Base-by-base conservation (phyloP, 352 stramenopile genomes). In the Phytophthora uliginosa region DNA sequence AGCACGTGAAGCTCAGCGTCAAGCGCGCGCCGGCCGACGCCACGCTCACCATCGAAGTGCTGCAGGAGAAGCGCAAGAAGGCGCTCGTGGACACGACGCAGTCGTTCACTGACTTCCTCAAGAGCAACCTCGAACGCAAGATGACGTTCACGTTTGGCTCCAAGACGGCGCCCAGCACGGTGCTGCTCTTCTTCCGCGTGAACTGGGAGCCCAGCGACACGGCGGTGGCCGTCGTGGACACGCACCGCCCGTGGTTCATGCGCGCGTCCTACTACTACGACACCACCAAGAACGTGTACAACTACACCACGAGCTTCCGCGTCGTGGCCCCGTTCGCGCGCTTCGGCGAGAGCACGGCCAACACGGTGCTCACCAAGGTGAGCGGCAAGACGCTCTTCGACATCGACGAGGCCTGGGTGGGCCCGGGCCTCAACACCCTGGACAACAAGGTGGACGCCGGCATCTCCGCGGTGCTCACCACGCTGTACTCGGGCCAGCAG, bases 261-360 rank as follows among this genome's bases (percentile, higher is more conserved):
- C 78, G 79, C 52, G 78, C 71, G 62, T 82, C 85, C 59, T 93
- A 89, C 76, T 93, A 91, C 71, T 93, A 93, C 73, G 81, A 89
- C 71, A 89, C 79, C 34, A 77, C 71, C 58, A 93, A 91, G 83
- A 75, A 74, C n/a, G 80, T 93, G 69, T 93, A 93, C 78, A 74
- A 79, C 74, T 93, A 91, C 82, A 85, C 85, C 38, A 93, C 85
- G 69, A 90, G 83, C 74, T 93, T 93, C 74, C 81, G 78, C 24
- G 63, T 86, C 28, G 77, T 93, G 56, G 77, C 79, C 9, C 66
- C 66, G 7, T 74, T 93, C 36, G 85, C 85, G 17, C 85, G 81
- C 34, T 86, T 91, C 52, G 82, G 83, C 18, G 85, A 93, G 74
- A 82, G 66, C 45, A 90, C 71, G 36, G 72, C 81, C 52, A 91